A percentile compares a stretch with the other conserved stretches of the same genome.
Evolutionary conservation across 176 grass and related monocot species (phyloP).

Genomic region (Zoysia pacifica): DNA sequence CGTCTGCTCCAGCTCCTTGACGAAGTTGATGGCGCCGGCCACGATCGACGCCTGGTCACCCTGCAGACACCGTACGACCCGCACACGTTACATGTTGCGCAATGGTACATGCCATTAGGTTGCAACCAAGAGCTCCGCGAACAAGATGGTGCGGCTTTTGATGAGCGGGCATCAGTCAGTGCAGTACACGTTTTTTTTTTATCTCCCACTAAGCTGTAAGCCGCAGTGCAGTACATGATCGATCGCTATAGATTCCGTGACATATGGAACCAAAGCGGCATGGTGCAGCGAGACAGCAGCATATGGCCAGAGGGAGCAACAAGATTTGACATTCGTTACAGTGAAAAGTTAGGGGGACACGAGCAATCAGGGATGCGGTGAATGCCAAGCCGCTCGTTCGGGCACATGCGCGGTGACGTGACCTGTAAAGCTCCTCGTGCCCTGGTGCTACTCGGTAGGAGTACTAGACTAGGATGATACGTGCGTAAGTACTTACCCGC

Average conservation of each 20-base stretch:
- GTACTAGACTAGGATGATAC: neutral
- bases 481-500: slow-evolving; percentile 50
- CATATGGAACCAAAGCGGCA: slow-evolving; percentile 47
- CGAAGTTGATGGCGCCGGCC: slow-evolving; percentile 85
- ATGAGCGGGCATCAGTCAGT: neutral
- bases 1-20: slow-evolving; percentile 89
- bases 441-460: neutral
- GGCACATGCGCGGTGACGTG: slow-evolving; percentile 33
- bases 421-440: slow-evolving; percentile 6
- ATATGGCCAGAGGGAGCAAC: slow-evolving; percentile 9
- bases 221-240: neutral
- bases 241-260: slow-evolving; percentile 52
- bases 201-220: neutral
- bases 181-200: neutral
- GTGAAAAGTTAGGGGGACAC: slow-evolving; percentile 38
- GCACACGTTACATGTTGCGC: neutral
- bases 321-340: slow-evolving; percentile 48
- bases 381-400: slow-evolving; percentile 38
- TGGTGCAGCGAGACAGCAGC: slow-evolving; percentile 29
- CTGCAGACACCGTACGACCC: slow-evolving; percentile 32
- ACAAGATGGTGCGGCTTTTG: slow-evolving; percentile 37
- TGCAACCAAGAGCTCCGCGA: slow-evolving; percentile 25
- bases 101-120: slow-evolving; percentile 8
- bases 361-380: slow-evolving; percentile 22
- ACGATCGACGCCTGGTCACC: slow-evolving; percentile 95